phyloP scores from a whole-genome alignment of 345 rosid genomes.

The Lepidium aucheri region DNA sequence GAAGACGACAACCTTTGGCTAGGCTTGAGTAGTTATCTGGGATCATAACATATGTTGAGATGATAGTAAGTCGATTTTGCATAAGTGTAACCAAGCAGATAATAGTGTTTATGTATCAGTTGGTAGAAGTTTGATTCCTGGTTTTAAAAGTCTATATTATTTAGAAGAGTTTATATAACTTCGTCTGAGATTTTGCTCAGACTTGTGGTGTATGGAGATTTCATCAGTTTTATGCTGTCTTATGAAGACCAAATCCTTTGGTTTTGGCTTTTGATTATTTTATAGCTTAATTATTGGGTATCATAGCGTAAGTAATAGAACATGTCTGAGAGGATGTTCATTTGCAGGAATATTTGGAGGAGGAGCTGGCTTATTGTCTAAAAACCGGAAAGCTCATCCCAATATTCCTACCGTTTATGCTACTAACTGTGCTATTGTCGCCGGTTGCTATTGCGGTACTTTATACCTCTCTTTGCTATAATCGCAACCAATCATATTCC shows the following conservation, averaged over 20 bases:
- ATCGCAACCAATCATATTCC: neutral
- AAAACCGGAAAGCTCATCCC: slow-evolving; percentile 51
- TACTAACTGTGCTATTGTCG: slow-evolving; percentile 58
- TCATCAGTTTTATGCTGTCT: neutral
- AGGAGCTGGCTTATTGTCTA: slow-evolving; percentile 64
- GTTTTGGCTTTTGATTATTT: neutral
- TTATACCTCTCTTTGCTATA: neutral
- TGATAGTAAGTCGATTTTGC: neutral
- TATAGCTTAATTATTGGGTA: neutral
- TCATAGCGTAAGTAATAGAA: neutral
- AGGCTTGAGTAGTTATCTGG: neutral
- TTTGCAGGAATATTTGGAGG: slow-evolving; percentile 54
- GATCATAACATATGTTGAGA: neutral
- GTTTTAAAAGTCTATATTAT: neutral
- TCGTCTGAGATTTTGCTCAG: neutral
- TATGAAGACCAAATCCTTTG: neutral
- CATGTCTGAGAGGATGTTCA: neutral
- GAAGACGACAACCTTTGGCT: neutral
- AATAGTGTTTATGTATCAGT: neutral
- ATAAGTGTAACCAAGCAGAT: neutral
- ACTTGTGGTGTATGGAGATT: neutral
- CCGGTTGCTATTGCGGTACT: slow-evolving; percentile 76
- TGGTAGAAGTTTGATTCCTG: neutral
- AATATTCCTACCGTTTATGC: slow-evolving; percentile 57
- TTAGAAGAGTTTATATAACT: neutral